These are phyloP conservation scores for Fusarium pininemorale DNA, from an alignment of 2,329 filamentous ascomycete species.

Conservation along the genomic window DNA sequence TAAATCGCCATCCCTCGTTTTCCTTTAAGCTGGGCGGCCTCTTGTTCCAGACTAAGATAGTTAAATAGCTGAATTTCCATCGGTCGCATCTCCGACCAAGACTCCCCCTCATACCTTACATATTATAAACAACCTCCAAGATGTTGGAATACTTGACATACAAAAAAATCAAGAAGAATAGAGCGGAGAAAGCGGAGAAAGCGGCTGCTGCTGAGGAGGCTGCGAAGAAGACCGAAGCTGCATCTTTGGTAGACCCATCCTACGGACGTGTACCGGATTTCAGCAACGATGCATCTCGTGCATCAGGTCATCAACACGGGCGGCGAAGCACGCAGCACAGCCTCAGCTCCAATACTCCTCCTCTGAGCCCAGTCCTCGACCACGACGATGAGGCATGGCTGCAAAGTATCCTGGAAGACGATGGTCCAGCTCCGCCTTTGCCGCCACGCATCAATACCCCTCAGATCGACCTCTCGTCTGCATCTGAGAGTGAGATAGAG, in stretches of 20 bases:
- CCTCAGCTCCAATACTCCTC: conserved; percentile 40
- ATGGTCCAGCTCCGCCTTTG: conserved; percentile 61
- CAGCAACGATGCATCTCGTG: conserved; percentile 20
- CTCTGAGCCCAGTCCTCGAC: conserved; percentile 59
- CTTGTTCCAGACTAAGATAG: conserved; percentile 1
- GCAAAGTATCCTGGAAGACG: conserved; percentile 58
- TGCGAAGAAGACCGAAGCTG: conserved; percentile 23
- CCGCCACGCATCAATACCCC: conserved; percentile 63
- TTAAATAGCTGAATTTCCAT: conserved; percentile 22
- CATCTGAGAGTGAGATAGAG: conserved; percentile 37
- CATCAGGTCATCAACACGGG: conserved; percentile 13
- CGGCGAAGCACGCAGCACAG: conserved; percentile 34
- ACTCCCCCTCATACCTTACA: neutral
- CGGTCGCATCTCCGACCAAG: neutral
- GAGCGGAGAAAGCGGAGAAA: conserved; percentile 62
- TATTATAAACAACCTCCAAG: conserved; percentile 6
- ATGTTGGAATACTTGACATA: conserved; percentile 72
- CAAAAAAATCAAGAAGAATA: conserved; percentile 71
- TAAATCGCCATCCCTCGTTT: conserved; percentile 11
- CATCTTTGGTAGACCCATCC: conserved; percentile 19
- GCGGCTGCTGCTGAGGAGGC: conserved; percentile 42
- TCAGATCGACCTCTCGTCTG: conserved; percentile 52
- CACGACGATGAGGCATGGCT: conserved; percentile 68
- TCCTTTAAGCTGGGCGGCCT: conserved; percentile 30
- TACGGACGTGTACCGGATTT: conserved; percentile 24